A percentile compares a stretch with the other conserved stretches of the same genome.
phyloP scores from a whole-genome alignment of 2,329 filamentous ascomycete genomes.

The Xylariaceae sp. region DNA sequence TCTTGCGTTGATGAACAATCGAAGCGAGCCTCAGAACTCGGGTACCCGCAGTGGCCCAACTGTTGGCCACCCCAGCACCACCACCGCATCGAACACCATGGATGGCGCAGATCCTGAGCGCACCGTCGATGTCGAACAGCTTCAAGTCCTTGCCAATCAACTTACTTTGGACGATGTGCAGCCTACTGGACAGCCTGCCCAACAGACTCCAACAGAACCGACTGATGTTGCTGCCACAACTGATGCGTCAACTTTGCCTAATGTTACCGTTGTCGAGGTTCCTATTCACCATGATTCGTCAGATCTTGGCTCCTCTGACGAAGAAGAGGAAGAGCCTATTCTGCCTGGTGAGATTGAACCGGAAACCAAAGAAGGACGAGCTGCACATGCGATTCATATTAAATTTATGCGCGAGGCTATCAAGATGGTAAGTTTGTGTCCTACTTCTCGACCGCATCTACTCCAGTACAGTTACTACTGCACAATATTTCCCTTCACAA shows the following conservation, averaged over 20 bases:
- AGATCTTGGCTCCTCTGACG: no score
- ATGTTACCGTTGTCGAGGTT: conserved; percentile 26
- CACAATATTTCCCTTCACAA: no score
- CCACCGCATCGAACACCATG: conserved; percentile 13
- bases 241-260: conserved; percentile 24
- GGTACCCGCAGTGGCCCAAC: conserved; percentile 29
- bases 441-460: neutral
- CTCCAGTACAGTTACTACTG: no score
- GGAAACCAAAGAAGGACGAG: conserved; percentile 33
- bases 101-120: conserved; percentile 11
- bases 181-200: conserved; percentile 5
- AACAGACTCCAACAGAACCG: conserved; percentile 18
- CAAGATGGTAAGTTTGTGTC: conserved; percentile 62
- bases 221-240: conserved; percentile 10
- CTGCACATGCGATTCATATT: conserved; percentile 42
- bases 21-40: conserved; percentile 26
- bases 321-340: conserved; percentile 13
- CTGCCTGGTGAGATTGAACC: conserved; percentile 33
- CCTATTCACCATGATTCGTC: conserved; percentile 19
- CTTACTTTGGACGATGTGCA: conserved; percentile 25
- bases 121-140: conserved; percentile 14
- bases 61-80: conserved; percentile 15
- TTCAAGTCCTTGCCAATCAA: conserved; percentile 20
- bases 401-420: conserved; percentile 80
- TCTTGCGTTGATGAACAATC: conserved; percentile 21